Evolutionary conservation across 2,329 filamentous ascomycete species (phyloP).

Genomic region (Cytospora mali): DNA sequence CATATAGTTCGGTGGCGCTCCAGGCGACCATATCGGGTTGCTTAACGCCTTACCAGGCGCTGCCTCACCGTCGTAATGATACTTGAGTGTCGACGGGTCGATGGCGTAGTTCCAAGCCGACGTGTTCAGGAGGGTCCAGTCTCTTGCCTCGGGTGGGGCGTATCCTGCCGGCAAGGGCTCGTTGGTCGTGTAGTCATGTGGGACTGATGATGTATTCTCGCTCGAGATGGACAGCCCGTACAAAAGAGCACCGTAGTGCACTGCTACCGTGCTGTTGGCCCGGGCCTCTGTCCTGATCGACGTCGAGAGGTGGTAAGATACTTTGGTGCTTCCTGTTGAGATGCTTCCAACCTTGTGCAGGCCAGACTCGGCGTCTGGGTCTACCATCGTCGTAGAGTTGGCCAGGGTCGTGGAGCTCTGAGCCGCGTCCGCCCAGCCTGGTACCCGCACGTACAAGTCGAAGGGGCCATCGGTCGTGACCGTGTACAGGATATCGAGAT

Average conservation of each 20-base stretch:
- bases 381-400: conserved; percentile 25
- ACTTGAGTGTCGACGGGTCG: conserved; percentile 37
- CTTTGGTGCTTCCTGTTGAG: conserved; percentile 28
- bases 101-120: conserved; percentile 39
- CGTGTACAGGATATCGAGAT: conserved; percentile 37
- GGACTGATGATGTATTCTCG: conserved; percentile 31
- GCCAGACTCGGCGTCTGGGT: conserved; percentile 28
- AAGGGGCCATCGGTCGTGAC: conserved; percentile 36
- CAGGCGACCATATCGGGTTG: conserved; percentile 37
- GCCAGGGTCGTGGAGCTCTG: conserved; percentile 21
- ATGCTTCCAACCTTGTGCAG: conserved; percentile 34
- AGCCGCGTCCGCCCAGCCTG: conserved; percentile 35
- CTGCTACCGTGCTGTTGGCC: conserved; percentile 37
- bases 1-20: conserved; percentile 37
- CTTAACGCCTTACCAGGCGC: conserved; percentile 25
- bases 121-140: conserved; percentile 35
- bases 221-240: conserved; percentile 37
- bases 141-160: conserved; percentile 34
- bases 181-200: conserved; percentile 30
- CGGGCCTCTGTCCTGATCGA: conserved; percentile 35
- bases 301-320: conserved; percentile 34
- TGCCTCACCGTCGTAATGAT: conserved; percentile 25
- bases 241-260: conserved; percentile 38
- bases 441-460: conserved; percentile 39
- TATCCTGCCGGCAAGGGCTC: conserved; percentile 29